Base-by-base conservation (phyloP, 2,329 filamentous ascomycete genomes). In the Aspergillaceae sp. region DNA sequence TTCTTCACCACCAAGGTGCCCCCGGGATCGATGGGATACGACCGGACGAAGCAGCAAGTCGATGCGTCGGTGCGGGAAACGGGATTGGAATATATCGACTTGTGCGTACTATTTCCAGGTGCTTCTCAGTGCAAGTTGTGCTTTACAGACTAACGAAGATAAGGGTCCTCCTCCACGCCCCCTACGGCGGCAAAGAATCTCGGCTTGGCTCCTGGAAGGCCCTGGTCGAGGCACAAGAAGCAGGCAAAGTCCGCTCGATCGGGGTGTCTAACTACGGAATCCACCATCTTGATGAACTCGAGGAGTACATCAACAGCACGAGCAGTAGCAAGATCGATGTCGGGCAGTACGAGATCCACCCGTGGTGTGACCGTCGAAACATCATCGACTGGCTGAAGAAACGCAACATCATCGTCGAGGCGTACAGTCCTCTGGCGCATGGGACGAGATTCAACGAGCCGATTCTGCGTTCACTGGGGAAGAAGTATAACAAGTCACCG, bases 331-430 rank as follows among this genome's bases (percentile, higher is more conserved):
- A 71, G 7, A 86, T 87, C 0, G 78, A 80, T 1, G 79, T 91
- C 43, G 91, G 91, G 58, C 87, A 92, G 68, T 83, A 90, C 56
- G 84, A 91, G 63, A 77, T 90, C 1, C 86, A 91, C 51, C 86
- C 86, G 0, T 92, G 91, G 76, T 87, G 90, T 62, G 88, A 84
- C 1, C 79, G 83, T 44, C 74, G 72, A 0, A 73, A 75, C 34
- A 88, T 92, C 51, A 76, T 80, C 0, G 73, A 76, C 8, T 82
- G 79, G 55, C 87, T 87, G 58, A 73, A 78, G 47, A 69, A 78
- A 49, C 71, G 90, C 52, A 69, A 72, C 34, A 89, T 92, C 47
- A 68, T 83, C 0, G 75, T 92, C 1, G 81, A 92, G 66, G 87
- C 87, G 0, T 94, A 92, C 54, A 86, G 86, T 5, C 87, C 87